These are phyloP conservation scores for Yamadazyma songkhlaensis DNA, from an alignment of 1,139 yeast genomes.

Conservation along the genomic window DNA sequence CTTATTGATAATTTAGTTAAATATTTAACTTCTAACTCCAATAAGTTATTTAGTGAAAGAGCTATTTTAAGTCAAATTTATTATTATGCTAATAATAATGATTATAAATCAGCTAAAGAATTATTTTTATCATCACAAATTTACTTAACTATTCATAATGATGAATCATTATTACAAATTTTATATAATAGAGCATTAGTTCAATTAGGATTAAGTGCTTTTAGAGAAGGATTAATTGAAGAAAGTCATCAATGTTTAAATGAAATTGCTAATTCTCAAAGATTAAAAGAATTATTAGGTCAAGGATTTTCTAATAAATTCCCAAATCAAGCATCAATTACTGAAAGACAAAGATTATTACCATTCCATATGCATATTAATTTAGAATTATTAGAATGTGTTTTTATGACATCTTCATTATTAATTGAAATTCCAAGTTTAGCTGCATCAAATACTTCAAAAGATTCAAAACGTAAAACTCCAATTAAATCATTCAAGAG, in stretches of 20 bases:
- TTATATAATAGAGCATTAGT: slow-evolving; percentile 93
- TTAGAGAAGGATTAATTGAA: slow-evolving; percentile 81
- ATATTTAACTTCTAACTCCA: slow-evolving; percentile 63
- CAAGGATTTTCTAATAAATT: slow-evolving; percentile 80
- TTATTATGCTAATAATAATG: slow-evolving; percentile 85
- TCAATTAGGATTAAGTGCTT: slow-evolving; percentile 94
- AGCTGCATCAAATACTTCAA: slow-evolving; percentile 46
- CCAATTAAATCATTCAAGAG: slow-evolving; percentile 82
- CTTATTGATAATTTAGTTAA: slow-evolving; percentile 66
- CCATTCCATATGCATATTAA: slow-evolving; percentile 99
- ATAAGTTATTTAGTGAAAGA: slow-evolving; percentile 69
- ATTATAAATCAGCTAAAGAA: slow-evolving; percentile 82
- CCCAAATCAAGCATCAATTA: slow-evolving; percentile 53
- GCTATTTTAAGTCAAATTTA: slow-evolving; percentile 86
- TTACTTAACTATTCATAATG: slow-evolving; percentile 75
- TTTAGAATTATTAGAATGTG: slow-evolving; percentile 91
- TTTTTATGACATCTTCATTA: slow-evolving; percentile 85
- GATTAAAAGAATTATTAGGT: slow-evolving; percentile 90
- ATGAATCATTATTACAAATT: slow-evolving; percentile 85
- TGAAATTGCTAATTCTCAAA: slow-evolving; percentile 83
- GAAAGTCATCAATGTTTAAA: slow-evolving; percentile 87
- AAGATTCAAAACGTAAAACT: slow-evolving; percentile 59
- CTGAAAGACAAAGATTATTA: slow-evolving; percentile 78
- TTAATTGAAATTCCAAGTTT: slow-evolving; percentile 89
- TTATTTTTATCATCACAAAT: slow-evolving; percentile 83